Evolutionary conservation across 306 rosid species (phyloP), one percentile per base, ranked within the genome.

Genomic region (Lithocarpus polystachyus): DNA sequence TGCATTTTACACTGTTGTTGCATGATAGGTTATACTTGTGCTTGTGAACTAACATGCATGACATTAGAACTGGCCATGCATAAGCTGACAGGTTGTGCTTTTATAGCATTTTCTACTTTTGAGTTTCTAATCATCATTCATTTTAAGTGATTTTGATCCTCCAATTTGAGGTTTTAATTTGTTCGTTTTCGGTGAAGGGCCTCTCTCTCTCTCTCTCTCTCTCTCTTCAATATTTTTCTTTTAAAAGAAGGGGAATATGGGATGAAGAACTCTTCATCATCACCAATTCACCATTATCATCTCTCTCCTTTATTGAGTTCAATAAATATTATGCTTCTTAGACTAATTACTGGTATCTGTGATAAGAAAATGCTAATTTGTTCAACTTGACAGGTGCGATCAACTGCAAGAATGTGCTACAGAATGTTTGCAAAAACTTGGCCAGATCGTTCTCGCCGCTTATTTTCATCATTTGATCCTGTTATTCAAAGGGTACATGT

Each of bases 341-440:
- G 40, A n/a, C 37, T 40, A 45, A 52, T 75, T 72, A 40, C 59
- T 71, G 26, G 71, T 71, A n/a, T 53, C 11, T 28, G 56, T 52
- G 33, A 48, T 9, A 69, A 73, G 72, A 80, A 73, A 74, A 48
- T 77, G 78, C 59, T 72, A 12, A 31, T 56, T 43, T 77, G 61
- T 87, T 67, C 76, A 81, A 81, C 85, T 81, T 86, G 76, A 78
- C 82, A 96, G 99, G 99, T 96, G 76, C 99, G 98, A 76, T 86
- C 97, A 3, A 90, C 94, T 62, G 99, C 99, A 56, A 91, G 99
- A 88, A 89, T 93, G 95, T 90, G 98, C 81, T 96, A 93, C 85
- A 89, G 99, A 88, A 89, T 96, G 96, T 96, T 89, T 72, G 88
- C 98, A 62, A 96, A 96, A 89, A 93, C 99, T 55, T 96, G 99